phyloP scores from a whole-genome alignment of 441 rosid species.

The Manihot esculenta region DNA sequence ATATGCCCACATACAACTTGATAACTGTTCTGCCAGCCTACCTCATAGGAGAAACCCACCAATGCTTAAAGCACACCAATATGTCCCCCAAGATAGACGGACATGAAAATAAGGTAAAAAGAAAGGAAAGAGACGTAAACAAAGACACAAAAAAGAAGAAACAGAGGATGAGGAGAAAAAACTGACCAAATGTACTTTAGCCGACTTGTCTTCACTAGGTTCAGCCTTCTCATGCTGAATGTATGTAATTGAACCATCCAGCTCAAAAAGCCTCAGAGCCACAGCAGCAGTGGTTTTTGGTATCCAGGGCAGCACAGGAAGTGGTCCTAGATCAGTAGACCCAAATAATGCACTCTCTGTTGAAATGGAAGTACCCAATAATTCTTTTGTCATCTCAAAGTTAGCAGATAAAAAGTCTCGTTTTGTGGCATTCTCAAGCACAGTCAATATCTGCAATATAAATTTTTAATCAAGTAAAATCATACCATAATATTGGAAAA shows the following conservation, averaged over 20 bases:
- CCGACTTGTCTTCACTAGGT: constrained; percentile 40
- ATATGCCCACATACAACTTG: background rate
- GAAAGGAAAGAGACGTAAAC: background rate
- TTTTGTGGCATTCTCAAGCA: constrained; percentile 71
- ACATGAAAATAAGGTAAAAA: background rate
- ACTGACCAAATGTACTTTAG: constrained; percentile 48
- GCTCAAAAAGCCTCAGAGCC: constrained; percentile 79
- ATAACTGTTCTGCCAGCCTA: no score
- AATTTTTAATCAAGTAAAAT: constrained; percentile 5
- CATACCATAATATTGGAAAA: background rate
- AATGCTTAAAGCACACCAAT: background rate
- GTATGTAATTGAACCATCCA: constrained; percentile 68
- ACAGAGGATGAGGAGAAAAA: background rate
- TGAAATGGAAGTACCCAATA: constrained; percentile 38
- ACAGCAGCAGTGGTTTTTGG: constrained; percentile 84
- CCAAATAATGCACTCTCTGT: constrained; percentile 22
- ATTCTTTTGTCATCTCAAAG: constrained; percentile 71
- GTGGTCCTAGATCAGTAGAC: constrained; percentile 34
- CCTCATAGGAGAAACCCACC: no score
- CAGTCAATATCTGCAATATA: constrained; percentile 63
- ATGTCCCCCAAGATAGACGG: background rate
- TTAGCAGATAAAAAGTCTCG: constrained; percentile 60
- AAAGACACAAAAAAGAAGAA: background rate
- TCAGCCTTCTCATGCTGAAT: constrained; percentile 51
- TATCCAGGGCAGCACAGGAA: constrained; percentile 80